These are phyloP conservation scores for Pulveroboletus frians DNA, from an alignment of 768 basidiomycete genomes.

Conservation along the genomic window DNA sequence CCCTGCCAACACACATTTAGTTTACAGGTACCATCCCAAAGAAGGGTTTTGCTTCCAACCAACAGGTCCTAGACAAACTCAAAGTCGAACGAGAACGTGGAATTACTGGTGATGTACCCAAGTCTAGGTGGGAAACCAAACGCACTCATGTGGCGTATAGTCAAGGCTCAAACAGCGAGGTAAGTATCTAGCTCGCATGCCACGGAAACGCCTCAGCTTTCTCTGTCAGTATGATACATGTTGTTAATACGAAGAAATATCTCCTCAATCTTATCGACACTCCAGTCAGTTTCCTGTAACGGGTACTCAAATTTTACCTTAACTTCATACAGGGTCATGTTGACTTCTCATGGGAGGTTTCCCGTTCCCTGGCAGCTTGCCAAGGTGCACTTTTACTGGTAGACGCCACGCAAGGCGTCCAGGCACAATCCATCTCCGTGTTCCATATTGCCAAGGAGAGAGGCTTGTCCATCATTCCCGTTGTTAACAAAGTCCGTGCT, in stretches of 20 bases:
- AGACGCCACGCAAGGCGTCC: constrained; percentile 96
- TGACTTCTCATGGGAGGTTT: constrained; percentile 97
- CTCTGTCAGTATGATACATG: constrained; percentile 68
- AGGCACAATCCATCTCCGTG: constrained; percentile 95
- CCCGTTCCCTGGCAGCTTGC: constrained; percentile 85
- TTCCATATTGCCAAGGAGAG: constrained; percentile 83
- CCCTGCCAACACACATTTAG: constrained; percentile 36
- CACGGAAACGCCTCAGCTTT: constrained; percentile 2
- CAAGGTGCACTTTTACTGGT: constrained; percentile 87
- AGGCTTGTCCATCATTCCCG: constrained; percentile 79
- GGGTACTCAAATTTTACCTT: not conserved
- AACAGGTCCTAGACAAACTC: constrained; percentile 86
- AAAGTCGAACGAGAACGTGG: constrained; percentile 97
- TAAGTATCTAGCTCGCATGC: constrained; percentile 22
- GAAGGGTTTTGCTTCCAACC: constrained; percentile 60
- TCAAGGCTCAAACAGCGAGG: constrained; percentile 96
- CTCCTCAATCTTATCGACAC: constrained; percentile 96
- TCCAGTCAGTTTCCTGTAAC: constrained; percentile 47
- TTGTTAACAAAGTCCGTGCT: constrained; percentile 77
- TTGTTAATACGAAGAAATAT: constrained; percentile 48
- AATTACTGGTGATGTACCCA: constrained; percentile 65
- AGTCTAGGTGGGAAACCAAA: not conserved
- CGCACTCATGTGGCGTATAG: constrained; percentile 34
- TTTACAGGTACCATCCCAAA: constrained; percentile 82
- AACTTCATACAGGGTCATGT: constrained; percentile 73